These are phyloP conservation scores for Physcomitrium patens DNA, from an alignment of 225 moss, liverwort and hornwort genomes.

Conservation along the genomic window DNA sequence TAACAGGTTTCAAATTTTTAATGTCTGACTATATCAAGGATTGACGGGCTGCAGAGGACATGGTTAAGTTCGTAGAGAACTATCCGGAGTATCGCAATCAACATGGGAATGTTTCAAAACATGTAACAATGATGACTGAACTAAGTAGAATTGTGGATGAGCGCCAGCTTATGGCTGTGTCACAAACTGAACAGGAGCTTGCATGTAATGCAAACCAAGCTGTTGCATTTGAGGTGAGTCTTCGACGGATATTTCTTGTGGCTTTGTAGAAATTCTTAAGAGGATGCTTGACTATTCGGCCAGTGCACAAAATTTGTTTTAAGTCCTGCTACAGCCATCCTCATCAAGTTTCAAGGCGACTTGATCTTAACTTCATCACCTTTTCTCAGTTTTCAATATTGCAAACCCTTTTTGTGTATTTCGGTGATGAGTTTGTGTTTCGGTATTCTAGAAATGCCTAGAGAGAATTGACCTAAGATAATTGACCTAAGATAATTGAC, in stretches of 20 bases:
- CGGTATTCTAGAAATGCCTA: neutral
- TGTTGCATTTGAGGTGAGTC: conserved; percentile 82
- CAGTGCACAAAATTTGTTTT: conserved; percentile 13
- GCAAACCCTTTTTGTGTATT: conserved; percentile 11
- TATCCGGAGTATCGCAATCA: conserved; percentile 98
- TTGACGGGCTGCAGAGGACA: conserved; percentile 82
- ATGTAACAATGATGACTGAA: conserved; percentile 99
- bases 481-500: neutral
- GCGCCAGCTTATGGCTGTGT: conserved; percentile 95
- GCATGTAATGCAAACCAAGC: conserved; percentile 91
- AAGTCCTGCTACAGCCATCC: neutral
- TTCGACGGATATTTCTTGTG: conserved; percentile 18
- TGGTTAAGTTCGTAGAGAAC: conserved; percentile 98
- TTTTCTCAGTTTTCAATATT: neutral
- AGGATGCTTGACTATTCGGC: neutral
- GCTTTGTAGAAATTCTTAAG: neutral
- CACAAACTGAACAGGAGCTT: conserved; percentile 96
- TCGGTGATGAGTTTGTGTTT: conserved; percentile 7
- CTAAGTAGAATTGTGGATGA: conserved; percentile 99
- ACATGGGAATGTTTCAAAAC: conserved; percentile 97
- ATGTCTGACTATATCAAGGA: conserved; percentile 23
- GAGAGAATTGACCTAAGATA: neutral
- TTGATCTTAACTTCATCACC: conserved; percentile 20
- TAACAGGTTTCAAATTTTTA: conserved; percentile 11
- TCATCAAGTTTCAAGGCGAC: conserved; percentile 10